Conservation (phyloP, 345 rosid genomes). For the Eucalyptus shirleyi region DNA sequence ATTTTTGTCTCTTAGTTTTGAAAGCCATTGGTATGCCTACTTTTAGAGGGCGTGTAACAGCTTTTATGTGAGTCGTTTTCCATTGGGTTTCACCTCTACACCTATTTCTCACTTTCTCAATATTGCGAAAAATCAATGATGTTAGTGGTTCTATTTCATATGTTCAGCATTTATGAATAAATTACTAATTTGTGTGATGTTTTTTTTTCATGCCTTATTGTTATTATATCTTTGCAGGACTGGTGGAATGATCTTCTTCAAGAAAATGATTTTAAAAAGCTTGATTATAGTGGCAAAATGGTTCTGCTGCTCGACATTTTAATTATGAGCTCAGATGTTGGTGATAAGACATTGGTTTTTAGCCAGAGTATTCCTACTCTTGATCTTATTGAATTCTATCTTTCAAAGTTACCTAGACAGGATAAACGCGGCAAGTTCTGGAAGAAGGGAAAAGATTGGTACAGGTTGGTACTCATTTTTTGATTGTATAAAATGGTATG, state of each 20-base stretch:
- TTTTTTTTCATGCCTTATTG: neutral
- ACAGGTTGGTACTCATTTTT: conserved; percentile 47
- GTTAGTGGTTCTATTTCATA: neutral
- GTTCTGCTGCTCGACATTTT: conserved; percentile 89
- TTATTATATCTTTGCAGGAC: conserved; percentile 33
- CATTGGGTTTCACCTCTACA: neutral
- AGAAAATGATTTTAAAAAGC: conserved; percentile 57
- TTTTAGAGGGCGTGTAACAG: neutral
- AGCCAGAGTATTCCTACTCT: conserved; percentile 98
- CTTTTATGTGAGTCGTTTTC: neutral
- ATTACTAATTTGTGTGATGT: neutral
- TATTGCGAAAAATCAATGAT: neutral
- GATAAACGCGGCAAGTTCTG: conserved; percentile 74
- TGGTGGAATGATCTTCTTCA: conserved; percentile 98
- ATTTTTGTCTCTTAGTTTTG: neutral
- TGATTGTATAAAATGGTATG: neutral
- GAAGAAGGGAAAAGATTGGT: conserved; percentile 98
- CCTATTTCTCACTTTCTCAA: neutral
- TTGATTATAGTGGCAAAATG: conserved; percentile 90
- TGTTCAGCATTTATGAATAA: neutral
- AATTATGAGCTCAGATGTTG: conserved; percentile 60
- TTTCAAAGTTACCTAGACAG: conserved; percentile 68
- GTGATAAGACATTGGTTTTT: conserved; percentile 89
- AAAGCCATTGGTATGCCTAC: neutral
- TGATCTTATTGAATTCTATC: conserved; percentile 92